A percentile compares a stretch with the other conserved stretches of the same genome.
Conservation (phyloP, 495 filamentous ascomycete species). For the Geoglossum glabrum region DNA sequence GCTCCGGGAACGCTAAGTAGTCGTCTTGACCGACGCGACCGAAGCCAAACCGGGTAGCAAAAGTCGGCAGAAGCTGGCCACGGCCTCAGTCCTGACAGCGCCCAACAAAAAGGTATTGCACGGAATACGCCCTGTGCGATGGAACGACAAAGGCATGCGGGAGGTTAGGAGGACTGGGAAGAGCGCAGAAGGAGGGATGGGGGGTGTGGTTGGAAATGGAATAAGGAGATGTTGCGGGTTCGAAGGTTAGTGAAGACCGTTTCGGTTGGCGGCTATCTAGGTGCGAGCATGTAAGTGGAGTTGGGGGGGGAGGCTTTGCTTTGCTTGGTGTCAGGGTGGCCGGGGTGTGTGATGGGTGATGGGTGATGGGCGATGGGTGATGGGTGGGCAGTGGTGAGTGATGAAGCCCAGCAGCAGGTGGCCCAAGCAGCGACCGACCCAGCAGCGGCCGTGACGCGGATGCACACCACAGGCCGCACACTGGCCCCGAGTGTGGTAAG, state of each 20-base stretch:
- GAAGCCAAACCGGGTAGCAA: neutral
- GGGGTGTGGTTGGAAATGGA: neutral
- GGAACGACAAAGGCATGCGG: neutral
- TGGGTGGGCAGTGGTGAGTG: neutral
- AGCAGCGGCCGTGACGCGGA: no score
- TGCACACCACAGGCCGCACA: neutral
- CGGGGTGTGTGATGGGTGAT: neutral
- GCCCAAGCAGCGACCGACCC: neutral
- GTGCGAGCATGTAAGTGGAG: neutral
- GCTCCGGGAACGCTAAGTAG: neutral
- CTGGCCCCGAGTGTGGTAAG: neutral
- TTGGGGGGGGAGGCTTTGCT: neutral
- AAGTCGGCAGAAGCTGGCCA: neutral
- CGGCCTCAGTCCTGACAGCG: neutral
- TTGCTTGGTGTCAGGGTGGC: neutral
- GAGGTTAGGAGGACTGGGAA: neutral
- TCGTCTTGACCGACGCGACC: neutral
- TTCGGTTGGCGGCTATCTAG: slow-evolving; percentile 2
- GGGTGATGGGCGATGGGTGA: no score
- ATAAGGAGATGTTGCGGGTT: slow-evolving; percentile 1
- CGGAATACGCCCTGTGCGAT: neutral
- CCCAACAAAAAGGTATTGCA: neutral
- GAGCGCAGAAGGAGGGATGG: neutral
- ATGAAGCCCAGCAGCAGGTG: neutral
- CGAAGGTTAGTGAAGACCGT: neutral